Evolutionary conservation across 2,329 filamentous ascomycete species (phyloP).

Genomic region (Huntiella moniliformis): DNA sequence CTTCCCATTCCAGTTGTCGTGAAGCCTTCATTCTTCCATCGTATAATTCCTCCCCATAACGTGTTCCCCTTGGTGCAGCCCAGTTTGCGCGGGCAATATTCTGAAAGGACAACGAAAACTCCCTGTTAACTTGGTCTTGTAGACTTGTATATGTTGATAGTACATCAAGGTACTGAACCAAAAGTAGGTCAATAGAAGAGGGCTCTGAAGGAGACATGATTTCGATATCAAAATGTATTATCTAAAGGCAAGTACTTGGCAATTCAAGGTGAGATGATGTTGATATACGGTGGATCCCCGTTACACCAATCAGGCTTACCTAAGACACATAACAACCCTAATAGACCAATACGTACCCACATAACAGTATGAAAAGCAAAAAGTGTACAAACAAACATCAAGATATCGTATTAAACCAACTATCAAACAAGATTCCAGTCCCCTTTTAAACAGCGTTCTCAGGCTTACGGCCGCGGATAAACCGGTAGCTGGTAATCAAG

Average conservation of each 20-base stretch:
- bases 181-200: constrained; percentile 36
- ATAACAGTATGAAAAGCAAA: no score
- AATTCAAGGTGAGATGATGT: not conserved
- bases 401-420: no score
- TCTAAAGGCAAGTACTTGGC: not conserved
- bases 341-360: no score
- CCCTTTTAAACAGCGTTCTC: not conserved
- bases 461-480: constrained; percentile 16
- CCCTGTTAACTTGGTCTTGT: constrained; percentile 30
- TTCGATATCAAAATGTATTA: not conserved
- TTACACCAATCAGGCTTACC: no score
- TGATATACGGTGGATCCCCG: not conserved
- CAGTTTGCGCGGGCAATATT: constrained; percentile 60
- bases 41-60: constrained; percentile 53
- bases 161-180: constrained; percentile 45
- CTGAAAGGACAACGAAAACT: constrained; percentile 38
- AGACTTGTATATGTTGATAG: constrained; percentile 49
- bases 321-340: no score
- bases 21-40: constrained; percentile 53
- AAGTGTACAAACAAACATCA: no score
- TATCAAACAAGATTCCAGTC: no score
- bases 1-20: constrained; percentile 20
- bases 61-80: constrained; percentile 38
- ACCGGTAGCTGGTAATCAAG: constrained; percentile 20
- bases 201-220: constrained; percentile 13